A percentile compares a stretch with the other conserved stretches of the same genome.
phyloP scores from a whole-genome alignment of 2,329 filamentous ascomycete genomes.

The Paecilomyces niveus region DNA sequence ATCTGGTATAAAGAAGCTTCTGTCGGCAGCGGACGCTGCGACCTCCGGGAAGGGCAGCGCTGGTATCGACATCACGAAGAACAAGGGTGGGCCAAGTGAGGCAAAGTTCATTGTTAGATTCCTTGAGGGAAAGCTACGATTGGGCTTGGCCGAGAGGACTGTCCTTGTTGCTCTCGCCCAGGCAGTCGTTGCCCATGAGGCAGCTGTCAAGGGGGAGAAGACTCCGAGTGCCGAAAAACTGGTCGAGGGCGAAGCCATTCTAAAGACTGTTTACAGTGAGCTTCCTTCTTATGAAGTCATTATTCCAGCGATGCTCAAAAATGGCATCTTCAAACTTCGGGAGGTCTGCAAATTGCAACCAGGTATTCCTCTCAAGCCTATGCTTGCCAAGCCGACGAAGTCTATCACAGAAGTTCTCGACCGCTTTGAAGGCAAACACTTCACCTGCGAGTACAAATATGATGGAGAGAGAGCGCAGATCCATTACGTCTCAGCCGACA shows the following conservation, averaged over 20 bases:
- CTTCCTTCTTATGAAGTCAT: conserved; percentile 93
- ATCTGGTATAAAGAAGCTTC: conserved; percentile 87
- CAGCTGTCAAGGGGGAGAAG: conserved; percentile 59
- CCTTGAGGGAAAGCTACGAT: conserved; percentile 83
- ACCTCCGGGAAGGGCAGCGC: conserved; percentile 59
- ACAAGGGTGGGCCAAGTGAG: conserved; percentile 91
- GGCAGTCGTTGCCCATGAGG: conserved; percentile 78
- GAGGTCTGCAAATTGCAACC: conserved; percentile 87
- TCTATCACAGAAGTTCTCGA: conserved; percentile 96
- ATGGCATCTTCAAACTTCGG: conserved; percentile 75
- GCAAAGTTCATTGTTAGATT: conserved; percentile 92
- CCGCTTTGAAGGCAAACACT: conserved; percentile 88
- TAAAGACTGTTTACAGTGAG: conserved; percentile 92
- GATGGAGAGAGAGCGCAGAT: conserved; percentile 98
- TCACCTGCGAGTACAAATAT: conserved; percentile 99
- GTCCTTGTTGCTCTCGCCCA: conserved; percentile 86
- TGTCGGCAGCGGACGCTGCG: conserved; percentile 80
- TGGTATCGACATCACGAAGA: conserved; percentile 72
- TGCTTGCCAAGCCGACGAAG: conserved; percentile 97
- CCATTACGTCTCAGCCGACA: conserved; percentile 84
- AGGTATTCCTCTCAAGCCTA: conserved; percentile 91
- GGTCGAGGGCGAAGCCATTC: conserved; percentile 71
- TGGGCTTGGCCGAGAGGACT: conserved; percentile 87
- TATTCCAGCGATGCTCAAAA: conserved; percentile 77
- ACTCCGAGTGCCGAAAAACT: conserved; percentile 68